Base-by-base conservation (phyloP, 371 early-diverging fungal species). In the Fennellomyces sp. region DNA sequence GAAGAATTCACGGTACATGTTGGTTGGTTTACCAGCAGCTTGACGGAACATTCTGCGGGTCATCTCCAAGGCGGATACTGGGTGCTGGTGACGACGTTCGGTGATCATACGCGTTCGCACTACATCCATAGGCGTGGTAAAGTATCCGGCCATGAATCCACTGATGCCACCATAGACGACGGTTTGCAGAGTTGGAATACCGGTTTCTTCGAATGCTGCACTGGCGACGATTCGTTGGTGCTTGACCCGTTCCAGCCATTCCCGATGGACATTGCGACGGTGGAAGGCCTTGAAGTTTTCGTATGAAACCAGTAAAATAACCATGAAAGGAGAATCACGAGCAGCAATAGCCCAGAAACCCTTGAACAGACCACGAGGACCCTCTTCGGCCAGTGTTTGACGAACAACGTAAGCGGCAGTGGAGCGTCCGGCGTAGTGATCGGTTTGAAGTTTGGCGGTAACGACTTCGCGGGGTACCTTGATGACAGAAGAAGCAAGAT, bases 391-490 rank as follows among this genome's bases (percentile, higher is more conserved):
- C 49, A 88, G 33, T 2, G 91, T 88, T 27, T 75, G 74, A 3
- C 83, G 78, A 42, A 90, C 71, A 21, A 84, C 87, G 50, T 59
- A 77, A 15, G 72, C 70, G 12, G 83, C 82, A 15, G 75, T 70
- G 27, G 68, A 58, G 13, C 55, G 54, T 13, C 48, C 52, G 49
- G 63, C 68, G 56, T 88, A 83, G 62, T 85, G 80, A 26, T 85
- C 88, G 26, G 89, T 88, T 65, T 93, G 93, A 50, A 93, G 30
- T 62, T 80, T 81, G 5, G 93, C 83, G 6, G 93, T 93, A 45
- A 93, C 73, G n/a, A 93, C 91, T 64, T 93, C 93, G 25, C 93
- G 80, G 13, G 93, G 93, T 0, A 93, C 93, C 64, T 93, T 93
- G 70, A 91, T 85, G 19, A 91, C 85, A 50, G 87, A 86, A 0